Evolutionary conservation across 768 basidiomycete genomes (phyloP).

Genomic region (Scleroderma bovista): DNA sequence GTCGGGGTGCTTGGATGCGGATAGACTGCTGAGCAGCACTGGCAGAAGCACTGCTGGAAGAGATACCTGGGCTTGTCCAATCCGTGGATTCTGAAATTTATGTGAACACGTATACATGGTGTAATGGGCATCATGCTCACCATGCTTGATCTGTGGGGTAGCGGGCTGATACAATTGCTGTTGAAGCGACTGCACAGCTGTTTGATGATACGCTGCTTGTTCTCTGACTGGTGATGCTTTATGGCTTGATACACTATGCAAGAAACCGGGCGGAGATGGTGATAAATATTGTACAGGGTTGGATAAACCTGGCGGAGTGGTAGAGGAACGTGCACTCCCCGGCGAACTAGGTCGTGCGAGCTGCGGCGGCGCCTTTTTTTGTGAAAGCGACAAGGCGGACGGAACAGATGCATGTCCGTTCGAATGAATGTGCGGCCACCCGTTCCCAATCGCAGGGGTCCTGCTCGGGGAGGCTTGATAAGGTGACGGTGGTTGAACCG

Average conservation of each 20-base stretch:
- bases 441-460: conserved; percentile 39
- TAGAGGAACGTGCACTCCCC: conserved; percentile 27
- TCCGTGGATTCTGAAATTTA: conserved; percentile 16
- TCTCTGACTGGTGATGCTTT: conserved; percentile 14
- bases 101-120: not conserved
- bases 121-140: conserved; percentile 12
- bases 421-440: conserved; percentile 37
- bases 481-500: conserved; percentile 33
- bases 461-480: conserved; percentile 25
- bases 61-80: conserved; percentile 16
- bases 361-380: conserved; percentile 8
- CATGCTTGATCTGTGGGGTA: conserved; percentile 26
- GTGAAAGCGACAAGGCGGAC: conserved; percentile 13
- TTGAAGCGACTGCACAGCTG: not conserved
- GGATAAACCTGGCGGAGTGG: conserved; percentile 28
- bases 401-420: conserved; percentile 18
- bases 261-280: conserved; percentile 31
- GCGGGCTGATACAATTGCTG: conserved; percentile 7
- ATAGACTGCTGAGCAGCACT: conserved; percentile 15
- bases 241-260: conserved; percentile 26
- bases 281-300: conserved; percentile 28
- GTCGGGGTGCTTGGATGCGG: conserved; percentile 26
- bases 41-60: conserved; percentile 12
- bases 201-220: conserved; percentile 13
- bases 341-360: conserved; percentile 19